phyloP scores from a whole-genome alignment of 31 red algal species.

The Asparagopsis taxiformis region DNA sequence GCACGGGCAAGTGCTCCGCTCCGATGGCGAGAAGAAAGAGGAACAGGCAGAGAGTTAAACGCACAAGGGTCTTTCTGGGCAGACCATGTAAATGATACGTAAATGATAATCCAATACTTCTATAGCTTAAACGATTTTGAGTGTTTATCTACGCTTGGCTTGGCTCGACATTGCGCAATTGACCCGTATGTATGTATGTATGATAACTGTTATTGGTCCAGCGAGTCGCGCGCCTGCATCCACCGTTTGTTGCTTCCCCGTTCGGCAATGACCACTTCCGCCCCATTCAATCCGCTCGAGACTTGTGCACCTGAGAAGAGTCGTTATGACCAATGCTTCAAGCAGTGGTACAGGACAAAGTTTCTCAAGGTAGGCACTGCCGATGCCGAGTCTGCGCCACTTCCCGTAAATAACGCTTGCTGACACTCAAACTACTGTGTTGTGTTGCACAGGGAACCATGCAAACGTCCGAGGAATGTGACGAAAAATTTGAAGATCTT shows the following conservation, averaged over 20 bases:
- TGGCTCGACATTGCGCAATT: too few relatives aligned
- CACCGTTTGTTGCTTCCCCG: too few relatives aligned
- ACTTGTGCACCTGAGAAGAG: constrained; percentile 29
- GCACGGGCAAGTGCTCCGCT: not conserved
- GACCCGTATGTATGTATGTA: too few relatives aligned
- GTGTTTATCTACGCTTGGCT: too few relatives aligned
- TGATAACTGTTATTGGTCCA: too few relatives aligned
- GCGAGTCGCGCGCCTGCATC: too few relatives aligned
- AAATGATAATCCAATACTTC: constrained; percentile 4
- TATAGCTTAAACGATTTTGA: not conserved
- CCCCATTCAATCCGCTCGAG: constrained; percentile 45
- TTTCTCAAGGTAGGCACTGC: constrained; percentile 62
- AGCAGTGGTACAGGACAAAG: constrained; percentile 45
- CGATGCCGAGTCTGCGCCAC: too few relatives aligned
- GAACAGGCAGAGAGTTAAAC: not conserved
- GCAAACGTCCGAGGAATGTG: constrained; percentile 39
- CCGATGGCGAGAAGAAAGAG: not conserved
- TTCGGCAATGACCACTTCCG: too few relatives aligned
- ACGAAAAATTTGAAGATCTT: constrained; percentile 45
- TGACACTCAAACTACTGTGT: not conserved
- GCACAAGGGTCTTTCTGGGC: not conserved
- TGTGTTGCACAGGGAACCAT: constrained; percentile 21
- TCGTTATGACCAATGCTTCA: constrained; percentile 45
- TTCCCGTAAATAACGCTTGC: too few relatives aligned
- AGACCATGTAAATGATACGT: constrained; percentile 3